Percentiles rank a stretch among this genome's conserved stretches.
Evolutionary conservation across 192 early-diverging fungal species (phyloP).

Genomic region (Gigaspora rosea): DNA sequence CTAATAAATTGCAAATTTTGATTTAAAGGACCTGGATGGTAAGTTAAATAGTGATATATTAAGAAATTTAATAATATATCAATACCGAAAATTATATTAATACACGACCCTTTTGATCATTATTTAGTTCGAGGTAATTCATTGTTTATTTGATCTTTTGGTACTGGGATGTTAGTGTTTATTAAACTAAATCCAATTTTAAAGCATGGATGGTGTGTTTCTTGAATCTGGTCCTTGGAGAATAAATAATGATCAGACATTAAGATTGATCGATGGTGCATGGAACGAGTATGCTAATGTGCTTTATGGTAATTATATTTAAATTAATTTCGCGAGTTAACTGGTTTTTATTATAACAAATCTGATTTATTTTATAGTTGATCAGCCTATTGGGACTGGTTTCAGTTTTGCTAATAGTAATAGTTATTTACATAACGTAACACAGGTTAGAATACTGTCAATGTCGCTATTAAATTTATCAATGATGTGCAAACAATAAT

Average conservation of each 20-base stretch:
- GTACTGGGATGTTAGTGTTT: neutral
- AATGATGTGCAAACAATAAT: neutral
- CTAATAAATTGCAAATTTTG: neutral
- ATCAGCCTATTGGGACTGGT: constrained; percentile 67
- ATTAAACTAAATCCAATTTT: neutral
- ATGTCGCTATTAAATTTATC: constrained; percentile 1
- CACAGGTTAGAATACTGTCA: constrained; percentile 45
- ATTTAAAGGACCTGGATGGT: constrained; percentile 13
- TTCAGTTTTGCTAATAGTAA: constrained; percentile 53
- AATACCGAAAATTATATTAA: too few species aligned
- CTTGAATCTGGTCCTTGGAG: constrained; percentile 61
- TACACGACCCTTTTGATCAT: too few species aligned
- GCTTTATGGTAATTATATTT: constrained; percentile 48
- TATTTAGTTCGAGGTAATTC: constrained; percentile 26
- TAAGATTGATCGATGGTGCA: constrained; percentile 47
- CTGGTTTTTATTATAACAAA: too few species aligned
- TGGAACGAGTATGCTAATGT: constrained; percentile 67
- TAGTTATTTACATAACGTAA: constrained; percentile 41
- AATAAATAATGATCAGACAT: constrained; percentile 42
- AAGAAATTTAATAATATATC: neutral
- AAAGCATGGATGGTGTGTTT: constrained; percentile 67
- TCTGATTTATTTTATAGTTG: constrained; percentile 41
- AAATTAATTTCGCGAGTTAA: too few species aligned
- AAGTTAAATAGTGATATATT: neutral
- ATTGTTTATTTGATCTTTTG: neutral